phyloP scores from a whole-genome alignment of 2,329 filamentous ascomycete species.

The Cercospora sp. region DNA sequence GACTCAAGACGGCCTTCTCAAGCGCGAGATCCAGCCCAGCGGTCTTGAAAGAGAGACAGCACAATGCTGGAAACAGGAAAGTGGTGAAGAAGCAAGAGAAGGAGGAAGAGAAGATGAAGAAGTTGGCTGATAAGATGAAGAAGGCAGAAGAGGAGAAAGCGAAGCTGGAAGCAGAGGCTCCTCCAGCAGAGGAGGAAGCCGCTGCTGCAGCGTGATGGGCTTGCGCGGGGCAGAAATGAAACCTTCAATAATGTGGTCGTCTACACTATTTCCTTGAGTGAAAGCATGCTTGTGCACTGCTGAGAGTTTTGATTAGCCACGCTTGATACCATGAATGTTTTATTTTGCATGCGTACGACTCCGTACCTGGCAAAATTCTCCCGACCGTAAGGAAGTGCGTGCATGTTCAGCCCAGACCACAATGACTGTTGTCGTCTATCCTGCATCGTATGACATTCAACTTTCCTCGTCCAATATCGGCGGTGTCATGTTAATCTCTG shows the following conservation, averaged over 20 bases:
- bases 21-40: conserved; percentile 6
- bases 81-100: conserved; percentile 9
- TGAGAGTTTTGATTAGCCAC: neutral
- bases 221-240: neutral
- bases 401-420: neutral
- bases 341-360: neutral
- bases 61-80: conserved; percentile 8
- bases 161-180: conserved; percentile 9
- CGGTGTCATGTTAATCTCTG: neutral
- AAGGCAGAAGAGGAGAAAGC: conserved; percentile 16
- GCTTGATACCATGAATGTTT: neutral
- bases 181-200: neutral
- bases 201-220: neutral
- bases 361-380: neutral
- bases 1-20: conserved; percentile 15
- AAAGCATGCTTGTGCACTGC: neutral
- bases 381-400: neutral
- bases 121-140: conserved; percentile 16
- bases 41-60: conserved; percentile 13
- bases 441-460: neutral
- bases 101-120: conserved; percentile 17
- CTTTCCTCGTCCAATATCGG: neutral
- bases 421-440: neutral
- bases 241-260: neutral
- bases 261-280: neutral